Conservation (phyloP, 1,139 yeast species). For the Candida freyschussii region DNA sequence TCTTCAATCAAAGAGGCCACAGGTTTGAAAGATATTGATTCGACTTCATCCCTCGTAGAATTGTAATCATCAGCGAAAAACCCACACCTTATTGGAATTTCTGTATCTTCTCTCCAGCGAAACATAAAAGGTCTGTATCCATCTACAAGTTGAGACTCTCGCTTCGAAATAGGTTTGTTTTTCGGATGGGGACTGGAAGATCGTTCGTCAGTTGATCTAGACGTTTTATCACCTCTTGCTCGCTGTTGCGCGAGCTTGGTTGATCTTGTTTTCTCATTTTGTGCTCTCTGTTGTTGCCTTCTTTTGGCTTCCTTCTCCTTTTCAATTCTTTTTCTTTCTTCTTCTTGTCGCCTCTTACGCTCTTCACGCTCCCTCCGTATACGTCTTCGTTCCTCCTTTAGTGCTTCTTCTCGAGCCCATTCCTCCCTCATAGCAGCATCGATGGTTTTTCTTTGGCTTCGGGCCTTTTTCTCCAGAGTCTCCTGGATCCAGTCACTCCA, state of each 20-base stretch:
- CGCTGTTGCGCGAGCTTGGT: slow-evolving; percentile 1
- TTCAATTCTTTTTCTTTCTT: slow-evolving; percentile 2
- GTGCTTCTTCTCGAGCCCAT: slow-evolving; percentile 1
- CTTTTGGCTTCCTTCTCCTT: slow-evolving; percentile 1
- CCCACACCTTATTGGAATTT: slow-evolving; percentile 18
- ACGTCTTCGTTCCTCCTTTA: slow-evolving; percentile 15
- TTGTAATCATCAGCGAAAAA: slow-evolving; percentile 20
- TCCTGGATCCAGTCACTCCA: slow-evolving; percentile 8
- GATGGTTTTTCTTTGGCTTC: slow-evolving; percentile 3
- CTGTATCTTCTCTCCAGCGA: slow-evolving; percentile 16
- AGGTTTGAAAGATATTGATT: slow-evolving; percentile 10
- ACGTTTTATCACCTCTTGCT: not conserved
- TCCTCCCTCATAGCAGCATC: slow-evolving; percentile 4
- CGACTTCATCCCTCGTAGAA: slow-evolving; percentile 2
- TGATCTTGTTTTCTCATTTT: slow-evolving; percentile 1
- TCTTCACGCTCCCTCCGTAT: slow-evolving; percentile 6
- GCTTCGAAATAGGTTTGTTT: slow-evolving; percentile 14
- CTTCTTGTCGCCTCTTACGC: slow-evolving; percentile 4
- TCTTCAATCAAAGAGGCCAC: slow-evolving; percentile 15
- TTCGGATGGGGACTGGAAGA: not conserved
- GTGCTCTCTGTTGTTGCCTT: not conserved
- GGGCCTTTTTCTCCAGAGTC: slow-evolving; percentile 5
- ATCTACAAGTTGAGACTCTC: slow-evolving; percentile 14
- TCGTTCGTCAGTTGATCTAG: not conserved
- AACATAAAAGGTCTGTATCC: slow-evolving; percentile 22